phyloP scores from a whole-genome alignment of 305 asterid genomes.

The Euphrasia arctica region DNA sequence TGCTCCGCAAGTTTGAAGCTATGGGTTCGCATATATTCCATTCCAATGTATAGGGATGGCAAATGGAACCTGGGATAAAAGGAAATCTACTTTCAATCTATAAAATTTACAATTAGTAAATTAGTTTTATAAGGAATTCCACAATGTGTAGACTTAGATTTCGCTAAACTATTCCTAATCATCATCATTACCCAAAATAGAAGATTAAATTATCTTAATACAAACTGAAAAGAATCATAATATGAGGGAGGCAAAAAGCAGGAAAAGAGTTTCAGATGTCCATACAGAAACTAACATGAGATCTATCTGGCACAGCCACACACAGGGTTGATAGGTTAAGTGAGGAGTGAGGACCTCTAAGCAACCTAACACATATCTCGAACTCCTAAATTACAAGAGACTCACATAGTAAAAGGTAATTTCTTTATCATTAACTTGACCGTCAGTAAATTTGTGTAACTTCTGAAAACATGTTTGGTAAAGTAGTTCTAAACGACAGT shows the following conservation, averaged over 20 bases:
- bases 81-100: conserved; percentile 36
- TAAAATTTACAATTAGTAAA: conserved; percentile 21
- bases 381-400: not conserved
- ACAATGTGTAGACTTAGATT: not conserved
- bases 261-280: not conserved
- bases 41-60: conserved; percentile 90
- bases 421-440: conserved; percentile 13
- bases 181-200: conserved; percentile 13
- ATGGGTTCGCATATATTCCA: conserved; percentile 99
- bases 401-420: not conserved
- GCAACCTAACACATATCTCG: conserved; percentile 2
- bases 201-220: not conserved
- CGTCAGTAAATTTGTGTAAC: conserved; percentile 1
- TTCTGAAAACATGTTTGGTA: conserved; percentile 14
- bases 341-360: conserved; percentile 7
- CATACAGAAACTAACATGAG: conserved; percentile 10
- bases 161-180: not conserved
- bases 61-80: conserved; percentile 87
- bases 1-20: conserved; percentile 99
- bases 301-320: conserved; percentile 9
- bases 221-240: not conserved
- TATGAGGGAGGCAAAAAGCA: not conserved
- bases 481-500: conserved; percentile 6
- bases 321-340: conserved; percentile 2
- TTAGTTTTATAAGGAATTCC: conserved; percentile 27